Base-by-base conservation (phyloP, 805 yeast genomes). In the Lachancea kluyveri region DNA sequence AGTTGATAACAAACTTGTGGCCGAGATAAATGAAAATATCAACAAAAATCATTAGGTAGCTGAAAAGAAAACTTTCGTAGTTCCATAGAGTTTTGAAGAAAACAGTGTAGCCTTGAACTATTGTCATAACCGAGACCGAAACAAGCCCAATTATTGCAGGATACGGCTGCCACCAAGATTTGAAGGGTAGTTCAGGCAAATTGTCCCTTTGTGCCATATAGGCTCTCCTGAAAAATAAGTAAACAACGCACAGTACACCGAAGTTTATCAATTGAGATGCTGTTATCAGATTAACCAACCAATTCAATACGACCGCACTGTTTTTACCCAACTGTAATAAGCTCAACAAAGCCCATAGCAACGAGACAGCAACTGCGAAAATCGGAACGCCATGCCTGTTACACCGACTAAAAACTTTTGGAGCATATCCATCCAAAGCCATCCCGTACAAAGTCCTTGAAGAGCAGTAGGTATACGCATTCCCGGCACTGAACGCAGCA, bases 401-500 rank as follows among this genome's bases (percentile, higher is more conserved):
- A 47, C 90, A 79, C 39, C 59, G 63, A 8, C 72, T 60, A 43
- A 85, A 81, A 26, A 81, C 43, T 22, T 61, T 61, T 8, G 95
- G 95, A 1, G 92, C 90, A 39, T 73, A 71, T 0, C 90, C 87
- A 45, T 72, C 74, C 18, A 72, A 57, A 0, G 92, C 81, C 55
- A 83, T 62, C 2, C 85, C 85, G 52, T 77, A 77, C 14, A 84
- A 60, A 0, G 82, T 65, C 42, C 80, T 64, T 6, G 86, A 72
- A 0, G 90, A 78, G 39, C 86, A 77, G 50, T 74, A 83, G 21
- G 82, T 72, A 52, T 77, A 80, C 2, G 90, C 80, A 54, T 84
- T 84, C 32, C 94, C 95, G 2, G 94, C 87, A 21, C 87, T 77
- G 43, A 84, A 79, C 0, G 88, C 81, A 1, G 92, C 72, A 4